phyloP scores from a whole-genome alignment of 78 protist genomes.

The Dictyostelium firmibasis region DNA sequence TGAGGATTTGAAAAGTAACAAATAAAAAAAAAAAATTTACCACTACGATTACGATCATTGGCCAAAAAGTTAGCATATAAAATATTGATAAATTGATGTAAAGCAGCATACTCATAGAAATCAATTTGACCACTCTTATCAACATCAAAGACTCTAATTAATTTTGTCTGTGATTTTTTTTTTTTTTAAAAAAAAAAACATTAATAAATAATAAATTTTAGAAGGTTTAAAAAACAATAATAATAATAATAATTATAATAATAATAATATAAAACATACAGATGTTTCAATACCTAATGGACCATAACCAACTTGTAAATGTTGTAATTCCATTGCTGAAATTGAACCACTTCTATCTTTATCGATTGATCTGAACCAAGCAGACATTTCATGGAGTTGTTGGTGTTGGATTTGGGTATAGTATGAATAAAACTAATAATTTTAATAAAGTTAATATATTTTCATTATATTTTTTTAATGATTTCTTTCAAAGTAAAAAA shows the following conservation, averaged over 20 bases:
- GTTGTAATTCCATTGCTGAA: slow-evolving; percentile 2
- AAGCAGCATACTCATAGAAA: slow-evolving; percentile 58
- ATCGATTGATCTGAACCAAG: slow-evolving; percentile 37
- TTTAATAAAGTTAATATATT: neutral
- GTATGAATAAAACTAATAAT: neutral
- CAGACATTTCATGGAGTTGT: neutral
- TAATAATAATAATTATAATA: neutral
- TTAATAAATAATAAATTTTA: no score
- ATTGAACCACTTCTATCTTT: slow-evolving; percentile 34
- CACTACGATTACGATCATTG: slow-evolving; percentile 46
- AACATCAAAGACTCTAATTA: slow-evolving; percentile 36
- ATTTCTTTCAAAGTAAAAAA: neutral
- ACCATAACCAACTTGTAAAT: slow-evolving; percentile 14
- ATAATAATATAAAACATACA: neutral
- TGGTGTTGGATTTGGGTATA: slow-evolving; percentile 13
- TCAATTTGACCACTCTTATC: slow-evolving; percentile 48
- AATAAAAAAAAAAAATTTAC: neutral
- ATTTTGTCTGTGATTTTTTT: neutral
- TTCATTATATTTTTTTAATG: neutral
- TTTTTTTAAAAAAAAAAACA: no score
- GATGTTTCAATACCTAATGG: slow-evolving; percentile 69
- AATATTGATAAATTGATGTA: slow-evolving; percentile 25
- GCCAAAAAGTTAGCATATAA: slow-evolving; percentile 3
- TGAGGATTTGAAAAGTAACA: no score
- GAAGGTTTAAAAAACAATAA: no score